Evolutionary conservation across 2,329 filamentous ascomycete species (phyloP).

Genomic region (Arthrinium phaeospermum): DNA sequence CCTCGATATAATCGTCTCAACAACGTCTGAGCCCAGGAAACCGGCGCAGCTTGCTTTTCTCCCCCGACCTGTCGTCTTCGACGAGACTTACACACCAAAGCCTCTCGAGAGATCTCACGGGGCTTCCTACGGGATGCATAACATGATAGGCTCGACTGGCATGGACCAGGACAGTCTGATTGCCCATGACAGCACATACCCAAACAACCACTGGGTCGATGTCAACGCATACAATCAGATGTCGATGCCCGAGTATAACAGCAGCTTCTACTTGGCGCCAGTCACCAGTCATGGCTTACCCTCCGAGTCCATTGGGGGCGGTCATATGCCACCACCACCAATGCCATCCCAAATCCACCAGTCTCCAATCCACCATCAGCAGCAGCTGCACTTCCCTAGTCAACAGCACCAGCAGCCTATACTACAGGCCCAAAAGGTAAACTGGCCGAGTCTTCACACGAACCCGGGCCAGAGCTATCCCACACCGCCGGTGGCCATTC

Average conservation of each 20-base stretch:
- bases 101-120: not conserved
- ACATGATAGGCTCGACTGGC: conserved; percentile 51
- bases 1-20: conserved; percentile 12
- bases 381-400: conserved; percentile 34
- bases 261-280: conserved; percentile 65
- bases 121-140: conserved; percentile 46
- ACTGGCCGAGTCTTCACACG: conserved; percentile 83
- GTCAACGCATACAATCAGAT: conserved; percentile 70
- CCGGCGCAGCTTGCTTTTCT: not conserved
- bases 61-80: not conserved
- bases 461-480: conserved; percentile 66
- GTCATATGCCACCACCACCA: conserved; percentile 63
- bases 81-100: not conserved
- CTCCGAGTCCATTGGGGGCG: conserved; percentile 52
- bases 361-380: conserved; percentile 45
- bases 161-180: conserved; percentile 55
- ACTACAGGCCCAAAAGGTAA: conserved; percentile 17
- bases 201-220: conserved; percentile 59
- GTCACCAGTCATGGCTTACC: conserved; percentile 51
- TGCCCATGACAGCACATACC: conserved; percentile 48
- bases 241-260: conserved; percentile 71
- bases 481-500: conserved; percentile 63
- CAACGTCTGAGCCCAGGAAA: conserved; percentile 5
- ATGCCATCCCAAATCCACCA: conserved; percentile 62
- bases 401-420: conserved; percentile 1